Evolutionary conservation across 2,329 filamentous ascomycete species (phyloP).

Genomic region (Fusarium devonianum): DNA sequence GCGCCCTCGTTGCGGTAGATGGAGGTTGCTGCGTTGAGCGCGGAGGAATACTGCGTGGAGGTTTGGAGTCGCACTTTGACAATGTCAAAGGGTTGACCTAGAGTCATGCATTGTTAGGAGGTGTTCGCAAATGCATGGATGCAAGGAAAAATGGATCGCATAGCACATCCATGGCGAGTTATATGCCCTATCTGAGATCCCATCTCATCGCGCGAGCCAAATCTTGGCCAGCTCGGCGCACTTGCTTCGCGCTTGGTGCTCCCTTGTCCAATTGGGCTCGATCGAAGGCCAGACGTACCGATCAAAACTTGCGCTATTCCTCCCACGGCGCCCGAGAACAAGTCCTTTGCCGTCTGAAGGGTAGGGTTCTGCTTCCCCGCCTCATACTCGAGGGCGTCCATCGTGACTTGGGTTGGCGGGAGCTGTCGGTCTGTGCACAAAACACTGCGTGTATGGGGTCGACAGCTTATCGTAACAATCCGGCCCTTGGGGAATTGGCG

Average conservation of each 20-base stretch:
- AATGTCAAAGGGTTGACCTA: constrained; percentile 82
- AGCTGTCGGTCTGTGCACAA: not conserved
- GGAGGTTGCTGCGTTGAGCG: constrained; percentile 78
- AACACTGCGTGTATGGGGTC: not conserved
- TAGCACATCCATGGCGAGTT: constrained; percentile 1
- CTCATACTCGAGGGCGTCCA: constrained; percentile 49
- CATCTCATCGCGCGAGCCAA: constrained; percentile 12
- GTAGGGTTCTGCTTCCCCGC: constrained; percentile 45
- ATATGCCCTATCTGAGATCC: constrained; percentile 17
- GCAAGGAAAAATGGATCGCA: not conserved
- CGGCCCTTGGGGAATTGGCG: not conserved
- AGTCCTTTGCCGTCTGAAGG: constrained; percentile 80
- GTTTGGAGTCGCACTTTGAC: constrained; percentile 98
- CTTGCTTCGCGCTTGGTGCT: constrained; percentile 43
- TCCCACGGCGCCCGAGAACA: constrained; percentile 88
- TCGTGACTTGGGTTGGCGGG: constrained; percentile 18
- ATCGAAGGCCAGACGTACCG: constrained; percentile 58
- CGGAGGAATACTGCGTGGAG: constrained; percentile 78
- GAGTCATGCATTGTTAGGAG: constrained; percentile 5
- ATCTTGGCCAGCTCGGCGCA: constrained; percentile 32
- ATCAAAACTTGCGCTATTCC: constrained; percentile 94
- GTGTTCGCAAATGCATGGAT: not conserved
- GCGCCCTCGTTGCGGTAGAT: constrained; percentile 91
- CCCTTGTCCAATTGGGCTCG: not conserved
- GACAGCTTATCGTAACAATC: not conserved